Evolutionary conservation across 1,139 yeast species (phyloP), one percentile per base, ranked within the genome.

Genomic region (Candida sanyaensis): DNA sequence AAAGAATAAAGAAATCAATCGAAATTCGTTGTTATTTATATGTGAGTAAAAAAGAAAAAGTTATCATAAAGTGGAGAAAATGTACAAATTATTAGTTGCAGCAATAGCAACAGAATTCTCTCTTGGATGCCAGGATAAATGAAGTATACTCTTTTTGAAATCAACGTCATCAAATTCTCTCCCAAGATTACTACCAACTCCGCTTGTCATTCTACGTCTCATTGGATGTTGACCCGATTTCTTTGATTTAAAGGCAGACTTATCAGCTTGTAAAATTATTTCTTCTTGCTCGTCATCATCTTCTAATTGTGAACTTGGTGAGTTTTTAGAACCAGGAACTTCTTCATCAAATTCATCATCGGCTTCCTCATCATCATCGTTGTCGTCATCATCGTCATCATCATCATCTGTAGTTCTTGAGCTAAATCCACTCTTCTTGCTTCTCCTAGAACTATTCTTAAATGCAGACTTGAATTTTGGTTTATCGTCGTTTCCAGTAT

Each of bases 41-140:
- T 36, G 21, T 24, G 39, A 24, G 24, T 10, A 32, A 21, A 26
- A 26, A 34, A 26, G 28, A 6, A 26, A 26, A 36, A 36, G 24
- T 27, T 39, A 36, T 61, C 68, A 84, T 60, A 83, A 75, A 52
- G 89, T 84, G 48, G 89, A 83, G 65, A 86, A 85, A 55, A 87
- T 86, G 72, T 87, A 87, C 63, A 89, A 79, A 71, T 95, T 95
- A 73, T 95, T 95, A 27, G 99, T 95, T 30, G 99, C 99, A 44
- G 98, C 99, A 63, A 95, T 89, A 40, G 99, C 99, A 57, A 95
- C 96, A 44, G 96, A 86, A 71, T 93, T 90, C 72, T 95, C 99
- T 61, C 78, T 80, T 55, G 99, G 99, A 74, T 95, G 99, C 99
- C 99, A 95, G 64, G 98, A 91, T 68, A 91, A 78, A 72, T 93